phyloP scores from a whole-genome alignment of 495 filamentous ascomycete genomes.

The Penicillium turbatum region DNA sequence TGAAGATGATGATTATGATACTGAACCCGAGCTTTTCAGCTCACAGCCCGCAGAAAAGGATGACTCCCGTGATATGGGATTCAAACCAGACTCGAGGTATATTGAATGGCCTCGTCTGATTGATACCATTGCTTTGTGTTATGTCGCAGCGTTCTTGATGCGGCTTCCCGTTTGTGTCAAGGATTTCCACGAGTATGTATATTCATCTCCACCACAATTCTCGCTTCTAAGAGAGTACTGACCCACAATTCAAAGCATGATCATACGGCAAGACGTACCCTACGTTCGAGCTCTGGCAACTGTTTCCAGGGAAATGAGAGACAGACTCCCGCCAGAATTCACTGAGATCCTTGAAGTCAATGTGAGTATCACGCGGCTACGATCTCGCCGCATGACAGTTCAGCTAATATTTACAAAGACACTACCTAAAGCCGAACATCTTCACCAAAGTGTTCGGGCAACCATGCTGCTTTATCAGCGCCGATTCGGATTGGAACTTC shows the following conservation, averaged over 20 bases:
- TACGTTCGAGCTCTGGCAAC: slow-evolving; percentile 39
- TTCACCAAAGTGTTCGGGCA: slow-evolving; percentile 61
- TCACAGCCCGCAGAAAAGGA: slow-evolving; percentile 43
- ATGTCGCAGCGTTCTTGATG: slow-evolving; percentile 60
- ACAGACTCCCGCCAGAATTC: slow-evolving; percentile 58
- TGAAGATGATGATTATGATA: slow-evolving; percentile 30
- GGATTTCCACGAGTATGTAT: slow-evolving; percentile 54
- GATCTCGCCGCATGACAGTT: neutral
- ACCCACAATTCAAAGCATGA: slow-evolving; percentile 26
- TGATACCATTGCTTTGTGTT: slow-evolving; percentile 62
- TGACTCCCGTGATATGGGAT: slow-evolving; percentile 20
- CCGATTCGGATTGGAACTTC: slow-evolving; percentile 67
- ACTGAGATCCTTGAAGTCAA: slow-evolving; percentile 52
- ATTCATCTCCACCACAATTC: neutral
- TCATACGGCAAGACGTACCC: slow-evolving; percentile 44
- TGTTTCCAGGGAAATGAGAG: slow-evolving; percentile 64
- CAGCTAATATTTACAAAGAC: slow-evolving; percentile 20
- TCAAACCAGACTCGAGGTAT: slow-evolving; percentile 24
- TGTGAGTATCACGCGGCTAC: slow-evolving; percentile 31
- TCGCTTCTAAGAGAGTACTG: neutral
- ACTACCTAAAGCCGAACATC: slow-evolving; percentile 46
- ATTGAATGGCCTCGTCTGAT: slow-evolving; percentile 53
- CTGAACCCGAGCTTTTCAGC: slow-evolving; percentile 45
- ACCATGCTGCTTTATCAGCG: slow-evolving; percentile 58
- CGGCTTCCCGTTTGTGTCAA: slow-evolving; percentile 58